Percentiles rank a stretch among this genome's conserved stretches.
Conservation (phyloP, 1,284 basidiomycete species). For the Trichosporon coremiiforme region DNA sequence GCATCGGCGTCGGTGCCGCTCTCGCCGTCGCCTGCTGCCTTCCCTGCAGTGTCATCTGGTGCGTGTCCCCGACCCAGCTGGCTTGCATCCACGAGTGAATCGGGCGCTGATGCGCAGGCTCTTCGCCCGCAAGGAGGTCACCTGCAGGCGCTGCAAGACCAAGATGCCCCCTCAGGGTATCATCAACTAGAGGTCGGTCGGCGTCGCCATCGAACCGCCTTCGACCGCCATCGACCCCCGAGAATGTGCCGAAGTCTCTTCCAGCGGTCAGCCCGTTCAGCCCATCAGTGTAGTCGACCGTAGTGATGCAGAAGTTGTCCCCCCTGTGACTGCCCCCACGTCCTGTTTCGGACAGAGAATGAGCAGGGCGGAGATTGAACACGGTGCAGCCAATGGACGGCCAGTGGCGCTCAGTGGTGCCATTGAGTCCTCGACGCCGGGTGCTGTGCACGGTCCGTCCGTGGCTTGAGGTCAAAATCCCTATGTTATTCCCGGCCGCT, state of each 20-base stretch:
- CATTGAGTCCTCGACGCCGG: background rate
- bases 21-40: constrained; percentile 15
- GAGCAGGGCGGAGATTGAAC: too few species aligned
- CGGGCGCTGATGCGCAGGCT: background rate
- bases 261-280: too few species aligned
- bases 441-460: constrained; percentile 11
- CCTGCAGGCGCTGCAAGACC: constrained; percentile 15
- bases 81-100: too few species aligned
- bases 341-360: too few species aligned
- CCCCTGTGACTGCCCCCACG: too few species aligned
- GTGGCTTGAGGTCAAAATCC: background rate
- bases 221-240: too few species aligned
- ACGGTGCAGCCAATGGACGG: background rate
- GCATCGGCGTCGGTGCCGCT: constrained; percentile 10
- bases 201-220: too few species aligned
- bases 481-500: background rate
- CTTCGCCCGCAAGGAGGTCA: constrained; percentile 14
- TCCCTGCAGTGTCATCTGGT: constrained; percentile 18
- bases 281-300: too few species aligned
- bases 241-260: too few species aligned
- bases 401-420: constrained; percentile 3
- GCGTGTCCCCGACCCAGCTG: background rate
- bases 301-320: too few species aligned
- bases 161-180: constrained; percentile 16
- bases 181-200: background rate